Conservation (phyloP, 139 green algal species). For the Coelastrella sp. region DNA sequence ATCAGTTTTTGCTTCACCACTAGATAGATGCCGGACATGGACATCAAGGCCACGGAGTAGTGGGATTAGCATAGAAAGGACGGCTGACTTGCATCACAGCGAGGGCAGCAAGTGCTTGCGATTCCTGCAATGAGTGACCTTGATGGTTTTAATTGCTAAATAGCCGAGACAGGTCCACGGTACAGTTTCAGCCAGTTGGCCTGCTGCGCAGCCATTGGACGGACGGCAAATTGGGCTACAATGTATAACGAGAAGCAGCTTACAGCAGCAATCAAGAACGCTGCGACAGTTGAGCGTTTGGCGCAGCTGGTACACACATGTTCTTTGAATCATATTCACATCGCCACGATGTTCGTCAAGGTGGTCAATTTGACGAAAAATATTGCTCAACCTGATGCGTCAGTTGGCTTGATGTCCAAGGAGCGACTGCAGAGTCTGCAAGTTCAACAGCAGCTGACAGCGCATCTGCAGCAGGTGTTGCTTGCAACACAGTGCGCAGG, state of each 20-base stretch:
- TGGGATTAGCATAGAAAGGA: too few species aligned
- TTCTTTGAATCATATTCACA: slow-evolving; percentile 42
- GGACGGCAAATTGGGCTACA: too few species aligned
- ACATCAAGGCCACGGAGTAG: too few species aligned
- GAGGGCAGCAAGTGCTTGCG: too few species aligned
- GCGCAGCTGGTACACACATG: slow-evolving; percentile 31
- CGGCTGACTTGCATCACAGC: too few species aligned
- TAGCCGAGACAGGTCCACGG: too few species aligned
- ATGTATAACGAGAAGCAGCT: slow-evolving; percentile 40
- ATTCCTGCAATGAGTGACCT: too few species aligned
- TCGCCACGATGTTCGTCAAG: slow-evolving; percentile 44
- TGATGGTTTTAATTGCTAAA: too few species aligned
- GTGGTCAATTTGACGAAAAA: slow-evolving; percentile 18
- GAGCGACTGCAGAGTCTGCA: not conserved
- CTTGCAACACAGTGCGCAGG: slow-evolving; percentile 11
- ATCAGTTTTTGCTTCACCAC: too few species aligned
- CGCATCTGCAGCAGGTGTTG: slow-evolving; percentile 15
- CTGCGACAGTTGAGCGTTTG: slow-evolving; percentile 18
- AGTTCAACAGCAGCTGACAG: not conserved
- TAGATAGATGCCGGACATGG: too few species aligned
- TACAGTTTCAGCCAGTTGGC: too few species aligned
- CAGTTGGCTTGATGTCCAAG: not conserved
- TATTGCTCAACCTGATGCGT: not conserved
- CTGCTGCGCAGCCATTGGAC: too few species aligned
- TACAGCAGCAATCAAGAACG: slow-evolving; percentile 45